phyloP scores from a whole-genome alignment of 495 filamentous ascomycete species.

The Achaetomiella virescens region DNA sequence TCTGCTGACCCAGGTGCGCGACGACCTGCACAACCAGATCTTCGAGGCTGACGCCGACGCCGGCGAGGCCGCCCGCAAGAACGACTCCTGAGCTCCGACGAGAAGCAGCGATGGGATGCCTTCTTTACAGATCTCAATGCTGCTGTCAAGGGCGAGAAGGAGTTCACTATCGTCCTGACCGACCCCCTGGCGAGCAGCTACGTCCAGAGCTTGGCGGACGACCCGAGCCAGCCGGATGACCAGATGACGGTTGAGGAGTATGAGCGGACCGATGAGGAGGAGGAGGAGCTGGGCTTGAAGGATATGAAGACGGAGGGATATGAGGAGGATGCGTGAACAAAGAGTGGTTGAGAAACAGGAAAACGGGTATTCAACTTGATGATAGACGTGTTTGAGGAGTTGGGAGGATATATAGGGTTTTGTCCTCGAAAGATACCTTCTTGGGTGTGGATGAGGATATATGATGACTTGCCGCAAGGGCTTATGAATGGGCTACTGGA shows the following conservation, averaged over 20 bases:
- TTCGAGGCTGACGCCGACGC: slow-evolving; percentile 60
- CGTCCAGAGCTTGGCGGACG: slow-evolving; percentile 75
- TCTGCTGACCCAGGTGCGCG: slow-evolving; percentile 83
- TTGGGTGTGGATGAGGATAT: too few relatives aligned
- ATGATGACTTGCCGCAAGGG: too few relatives aligned
- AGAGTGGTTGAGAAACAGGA: not conserved
- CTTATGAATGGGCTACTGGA: too few relatives aligned
- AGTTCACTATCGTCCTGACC: slow-evolving; percentile 79
- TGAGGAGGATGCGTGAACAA: slow-evolving; percentile 44
- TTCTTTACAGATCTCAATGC: slow-evolving; percentile 73
- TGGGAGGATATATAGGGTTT: not conserved
- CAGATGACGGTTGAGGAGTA: slow-evolving; percentile 83
- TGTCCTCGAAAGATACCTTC: not conserved
- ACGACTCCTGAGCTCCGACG: slow-evolving; percentile 62
- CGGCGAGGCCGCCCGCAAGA: slow-evolving; percentile 34
- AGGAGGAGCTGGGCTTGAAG: slow-evolving; percentile 79
- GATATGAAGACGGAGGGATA: slow-evolving; percentile 94
- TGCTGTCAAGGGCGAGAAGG: slow-evolving; percentile 74
- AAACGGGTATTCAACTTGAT: not conserved
- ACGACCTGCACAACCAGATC: slow-evolving; percentile 79
- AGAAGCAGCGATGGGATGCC: slow-evolving; percentile 63
- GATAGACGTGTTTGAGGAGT: not conserved
- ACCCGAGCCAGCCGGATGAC: slow-evolving; percentile 62
- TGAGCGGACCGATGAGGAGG: slow-evolving; percentile 77
- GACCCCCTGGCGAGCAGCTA: slow-evolving; percentile 90